Conservation (phyloP, 768 basidiomycete genomes). For the Cystofilobasidium bisporidii region DNA sequence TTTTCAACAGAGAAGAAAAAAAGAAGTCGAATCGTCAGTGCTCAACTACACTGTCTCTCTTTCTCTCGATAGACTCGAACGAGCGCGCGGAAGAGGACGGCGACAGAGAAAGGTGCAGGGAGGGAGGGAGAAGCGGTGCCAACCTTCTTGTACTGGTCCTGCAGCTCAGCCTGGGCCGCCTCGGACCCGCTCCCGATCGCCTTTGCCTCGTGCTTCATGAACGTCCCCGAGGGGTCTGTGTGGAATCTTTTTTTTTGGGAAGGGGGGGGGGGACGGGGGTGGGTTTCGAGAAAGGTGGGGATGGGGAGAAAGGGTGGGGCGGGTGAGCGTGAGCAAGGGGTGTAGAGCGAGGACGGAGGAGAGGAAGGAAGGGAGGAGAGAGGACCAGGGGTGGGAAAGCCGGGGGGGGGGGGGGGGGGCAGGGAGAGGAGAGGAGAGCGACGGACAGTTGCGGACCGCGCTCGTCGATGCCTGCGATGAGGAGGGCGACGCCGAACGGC, state of each 20-base stretch:
- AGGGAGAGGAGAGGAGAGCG: not conserved
- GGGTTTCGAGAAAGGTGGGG: conserved; percentile 2
- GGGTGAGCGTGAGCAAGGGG: conserved; percentile 5
- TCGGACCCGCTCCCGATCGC: conserved; percentile 97
- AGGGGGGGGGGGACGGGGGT: not conserved
- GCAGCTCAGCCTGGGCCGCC: conserved; percentile 91
- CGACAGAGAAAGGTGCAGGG: not conserved
- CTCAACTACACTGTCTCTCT: too few relatives aligned
- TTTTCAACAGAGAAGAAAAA: not conserved
- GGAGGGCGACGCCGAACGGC: conserved; percentile 92
- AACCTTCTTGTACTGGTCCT: conserved; percentile 94
- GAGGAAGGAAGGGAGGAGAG: not conserved
- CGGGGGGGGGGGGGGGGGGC: too few relatives aligned
- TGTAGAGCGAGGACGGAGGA: not conserved
- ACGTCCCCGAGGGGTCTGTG: conserved; percentile 97
- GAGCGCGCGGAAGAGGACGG: not conserved
- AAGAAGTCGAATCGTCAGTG: not conserved
- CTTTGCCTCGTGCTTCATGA: conserved; percentile 92
- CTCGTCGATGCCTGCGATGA: conserved; percentile 97
- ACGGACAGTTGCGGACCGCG: conserved; percentile 87
- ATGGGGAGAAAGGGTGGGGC: not conserved
- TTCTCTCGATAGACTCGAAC: not conserved
- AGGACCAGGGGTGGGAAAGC: too few relatives aligned
- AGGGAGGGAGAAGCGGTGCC: not conserved
- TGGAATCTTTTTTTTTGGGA: conserved; percentile 57